Evolutionary conservation across 192 early-diverging fungal species (phyloP), one percentile per base, ranked within the genome.

Genomic region (Coemansia sp.): DNA sequence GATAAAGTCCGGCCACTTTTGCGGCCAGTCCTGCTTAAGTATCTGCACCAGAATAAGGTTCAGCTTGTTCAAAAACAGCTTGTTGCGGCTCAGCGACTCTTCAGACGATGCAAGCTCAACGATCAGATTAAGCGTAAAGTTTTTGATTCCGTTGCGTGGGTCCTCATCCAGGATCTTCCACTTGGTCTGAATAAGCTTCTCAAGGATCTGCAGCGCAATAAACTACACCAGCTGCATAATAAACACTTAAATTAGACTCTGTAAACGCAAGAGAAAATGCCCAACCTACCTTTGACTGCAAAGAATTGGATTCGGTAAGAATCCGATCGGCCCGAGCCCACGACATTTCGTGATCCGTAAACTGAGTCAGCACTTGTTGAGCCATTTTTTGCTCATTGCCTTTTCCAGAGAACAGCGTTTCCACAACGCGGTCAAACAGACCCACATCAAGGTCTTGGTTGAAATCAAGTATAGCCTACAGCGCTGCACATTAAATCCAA

Each of bases 11-110:
- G 97, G 97, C 97, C 97, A 99, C 67, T 96, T 94, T 65, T 92
- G 92, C 11, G 97, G 97, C 97, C 97, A 99, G 72, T 99, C 97
- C 74, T 99, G 94, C 79, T 99, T 99, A 59, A 99, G 70, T 46
- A 99, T 96, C 87, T 97, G 95, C 0, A 99, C 97, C 41, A 99
- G 78, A 8, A 93, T 92, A 80, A 97, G 83, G 81, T 99, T 99
- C 33, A 99, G 83, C 80, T 99, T 79, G 76, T 70, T 85, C 53
- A 99, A 74, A 26, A 91, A 89, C 37, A 87, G 82, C 48, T 84
- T 85, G 63, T 96, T 86, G 44, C 82, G 82, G 58, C 82, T 66
- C 46, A 96, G 79, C 12, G 83, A 80, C 38, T 80, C 79, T 55
- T 98, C 95, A 30, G 93, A 90, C 8, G 92, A 91, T 10, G 97